Evolutionary conservation across 768 basidiomycete species (phyloP).

Genomic region (Paxillus involutus): DNA sequence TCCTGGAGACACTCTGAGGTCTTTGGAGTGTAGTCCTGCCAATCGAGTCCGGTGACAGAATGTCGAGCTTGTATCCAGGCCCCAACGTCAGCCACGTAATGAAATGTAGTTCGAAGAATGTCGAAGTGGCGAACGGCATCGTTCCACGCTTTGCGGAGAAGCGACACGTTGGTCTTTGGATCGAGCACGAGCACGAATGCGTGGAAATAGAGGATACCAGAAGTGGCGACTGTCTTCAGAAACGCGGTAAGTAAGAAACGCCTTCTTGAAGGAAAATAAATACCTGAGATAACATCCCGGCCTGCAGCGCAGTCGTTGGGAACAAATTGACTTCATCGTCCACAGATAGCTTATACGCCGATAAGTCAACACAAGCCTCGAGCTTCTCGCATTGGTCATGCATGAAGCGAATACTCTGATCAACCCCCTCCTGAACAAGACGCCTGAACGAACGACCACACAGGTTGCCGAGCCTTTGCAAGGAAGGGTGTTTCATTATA

Average conservation of each 20-base stretch:
- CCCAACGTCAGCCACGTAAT: constrained; percentile 37
- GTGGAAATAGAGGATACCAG: constrained; percentile 32
- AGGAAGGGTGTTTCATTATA: constrained; percentile 33
- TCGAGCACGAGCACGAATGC: constrained; percentile 26
- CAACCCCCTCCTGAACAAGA: not conserved
- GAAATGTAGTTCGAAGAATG: constrained; percentile 49
- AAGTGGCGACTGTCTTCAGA: constrained; percentile 28
- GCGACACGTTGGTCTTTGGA: constrained; percentile 21
- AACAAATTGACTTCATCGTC: constrained; percentile 35
- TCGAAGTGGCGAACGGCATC: constrained; percentile 30
- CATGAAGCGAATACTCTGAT: constrained; percentile 13
- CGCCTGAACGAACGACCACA: constrained; percentile 3
- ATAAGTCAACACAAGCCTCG: constrained; percentile 16
- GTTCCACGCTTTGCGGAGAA: constrained; percentile 39
- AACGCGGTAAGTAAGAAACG: not conserved
- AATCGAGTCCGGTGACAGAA: constrained; percentile 19
- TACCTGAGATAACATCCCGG: constrained; percentile 52
- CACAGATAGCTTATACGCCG: constrained; percentile 15
- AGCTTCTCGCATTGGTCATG: constrained; percentile 12
- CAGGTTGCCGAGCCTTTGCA: constrained; percentile 11
- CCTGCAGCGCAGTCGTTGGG: constrained; percentile 45
- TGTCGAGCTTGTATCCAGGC: constrained; percentile 31
- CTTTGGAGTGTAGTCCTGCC: constrained; percentile 19
- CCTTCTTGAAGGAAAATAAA: not conserved
- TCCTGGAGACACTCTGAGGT: constrained; percentile 9